These are phyloP conservation scores for Marasmius fiardii DNA, from an alignment of 1,284 basidiomycete species.

Conservation along the genomic window DNA sequence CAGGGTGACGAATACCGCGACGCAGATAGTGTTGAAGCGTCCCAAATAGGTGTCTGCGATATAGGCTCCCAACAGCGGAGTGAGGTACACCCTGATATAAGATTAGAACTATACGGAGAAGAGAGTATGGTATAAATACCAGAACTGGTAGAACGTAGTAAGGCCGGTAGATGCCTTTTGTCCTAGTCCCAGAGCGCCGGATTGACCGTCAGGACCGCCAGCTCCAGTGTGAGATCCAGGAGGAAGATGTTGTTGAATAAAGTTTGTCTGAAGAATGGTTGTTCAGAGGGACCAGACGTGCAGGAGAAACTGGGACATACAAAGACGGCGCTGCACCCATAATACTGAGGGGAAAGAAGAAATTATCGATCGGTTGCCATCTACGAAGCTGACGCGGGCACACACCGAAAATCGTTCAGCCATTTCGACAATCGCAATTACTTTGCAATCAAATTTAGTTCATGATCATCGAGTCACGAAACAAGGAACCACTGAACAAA, in stretches of 20 bases:
- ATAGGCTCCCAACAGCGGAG: constrained; percentile 50
- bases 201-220: constrained; percentile 45
- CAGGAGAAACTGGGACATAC: constrained; percentile 33
- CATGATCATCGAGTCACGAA: background rate
- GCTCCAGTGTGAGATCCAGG: constrained; percentile 66
- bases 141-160: constrained; percentile 62
- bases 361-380: background rate
- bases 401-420: constrained; percentile 13
- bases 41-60: constrained; percentile 8
- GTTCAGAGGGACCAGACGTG: background rate
- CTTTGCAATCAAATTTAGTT: background rate
- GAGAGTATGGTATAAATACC: constrained; percentile 31
- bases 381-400: background rate
- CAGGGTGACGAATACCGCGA: constrained; percentile 8
- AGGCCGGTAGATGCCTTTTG: constrained; percentile 69
- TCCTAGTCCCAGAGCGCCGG: constrained; percentile 70
- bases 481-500: constrained; percentile 2
- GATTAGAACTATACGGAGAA: constrained; percentile 18
- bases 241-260: constrained; percentile 70
- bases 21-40: constrained; percentile 12
- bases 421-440: constrained; percentile 11
- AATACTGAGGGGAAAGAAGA: constrained; percentile 30
- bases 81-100: constrained; percentile 34
- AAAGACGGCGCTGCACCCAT: constrained; percentile 66
- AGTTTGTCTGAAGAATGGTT: constrained; percentile 57